Evolutionary conservation across 2,329 filamentous ascomycete genomes (phyloP).

Genomic region (Aspergillus tubingensis): DNA sequence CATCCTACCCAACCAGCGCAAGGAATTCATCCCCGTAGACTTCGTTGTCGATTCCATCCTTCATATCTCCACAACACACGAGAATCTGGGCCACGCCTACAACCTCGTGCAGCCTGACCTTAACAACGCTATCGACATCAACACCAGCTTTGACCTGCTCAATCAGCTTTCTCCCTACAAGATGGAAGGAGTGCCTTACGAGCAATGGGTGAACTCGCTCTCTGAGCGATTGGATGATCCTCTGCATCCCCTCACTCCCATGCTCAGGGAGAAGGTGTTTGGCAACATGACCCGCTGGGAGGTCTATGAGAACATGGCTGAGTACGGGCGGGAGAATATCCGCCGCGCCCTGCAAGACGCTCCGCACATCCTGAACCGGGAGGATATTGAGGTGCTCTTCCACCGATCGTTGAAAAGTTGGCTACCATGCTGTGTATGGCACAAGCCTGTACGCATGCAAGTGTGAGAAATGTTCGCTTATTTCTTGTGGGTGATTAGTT

Average conservation of each 20-base stretch:
- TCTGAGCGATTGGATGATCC: constrained; percentile 3
- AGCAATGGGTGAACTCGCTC: constrained; percentile 21
- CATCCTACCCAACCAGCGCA: constrained; percentile 24
- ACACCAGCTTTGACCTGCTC: constrained; percentile 6
- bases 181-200: constrained; percentile 15
- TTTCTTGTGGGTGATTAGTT: neutral
- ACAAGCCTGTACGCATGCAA: neutral
- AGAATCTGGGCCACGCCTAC: constrained; percentile 21
- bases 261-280: constrained; percentile 27
- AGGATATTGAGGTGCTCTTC: neutral
- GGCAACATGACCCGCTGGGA: constrained; percentile 28
- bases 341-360: constrained; percentile 1
- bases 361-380: neutral
- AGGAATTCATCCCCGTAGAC: constrained; percentile 32
- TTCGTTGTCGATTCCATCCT: constrained; percentile 25
- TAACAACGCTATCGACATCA: constrained; percentile 17
- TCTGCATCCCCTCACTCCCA: constrained; percentile 24
- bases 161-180: neutral
- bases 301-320: constrained; percentile 29
- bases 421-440: neutral
- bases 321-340: constrained; percentile 16
- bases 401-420: neutral
- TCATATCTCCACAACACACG: constrained; percentile 20
- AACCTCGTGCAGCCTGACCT: constrained; percentile 26
- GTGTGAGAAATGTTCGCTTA: neutral